Evolutionary conservation across 2,329 filamentous ascomycete genomes (phyloP).

Genomic region (Rhynchosporium agropyri): DNA sequence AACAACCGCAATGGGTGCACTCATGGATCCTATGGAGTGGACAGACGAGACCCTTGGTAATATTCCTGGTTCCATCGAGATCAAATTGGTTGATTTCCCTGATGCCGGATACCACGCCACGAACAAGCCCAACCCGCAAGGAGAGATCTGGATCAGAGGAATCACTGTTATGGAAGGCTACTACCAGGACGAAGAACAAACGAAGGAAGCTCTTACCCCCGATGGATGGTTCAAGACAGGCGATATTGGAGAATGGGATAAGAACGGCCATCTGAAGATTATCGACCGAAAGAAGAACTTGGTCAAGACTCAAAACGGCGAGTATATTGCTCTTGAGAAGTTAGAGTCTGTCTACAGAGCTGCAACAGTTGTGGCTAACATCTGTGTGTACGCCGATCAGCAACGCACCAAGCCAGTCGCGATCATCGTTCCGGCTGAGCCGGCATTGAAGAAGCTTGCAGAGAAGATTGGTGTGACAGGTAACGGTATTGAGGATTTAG

Average conservation of each 20-base stretch:
- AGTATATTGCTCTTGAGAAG: conserved; percentile 97
- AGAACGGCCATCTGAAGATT: conserved; percentile 71
- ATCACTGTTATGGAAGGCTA: conserved; percentile 75
- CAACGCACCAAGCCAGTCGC: conserved; percentile 79
- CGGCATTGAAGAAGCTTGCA: conserved; percentile 62
- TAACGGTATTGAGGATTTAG: conserved; percentile 64
- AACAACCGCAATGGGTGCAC: conserved; percentile 80
- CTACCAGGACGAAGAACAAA: conserved; percentile 85
- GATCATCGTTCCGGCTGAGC: conserved; percentile 72
- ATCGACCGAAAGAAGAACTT: conserved; percentile 91
- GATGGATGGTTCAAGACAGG: conserved; percentile 97
- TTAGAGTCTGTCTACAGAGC: conserved; percentile 90
- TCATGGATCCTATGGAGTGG: conserved; percentile 85
- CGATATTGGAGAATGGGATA: conserved; percentile 79
- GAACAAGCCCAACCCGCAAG: conserved; percentile 75
- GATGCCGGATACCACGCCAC: conserved; percentile 81
- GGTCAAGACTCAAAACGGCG: conserved; percentile 91
- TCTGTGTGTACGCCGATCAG: conserved; percentile 82
- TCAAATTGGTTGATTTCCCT: conserved; percentile 88
- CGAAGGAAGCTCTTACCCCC: conserved; percentile 70
- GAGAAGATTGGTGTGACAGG: conserved; percentile 64
- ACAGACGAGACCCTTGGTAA: conserved; percentile 77
- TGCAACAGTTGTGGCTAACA: conserved; percentile 75
- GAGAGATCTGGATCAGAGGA: conserved; percentile 90
- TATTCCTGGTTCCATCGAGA: conserved; percentile 74